These are phyloP conservation scores for Linnemannia schmuckeri DNA, from an alignment of 192 early-diverging fungal species.

Conservation along the genomic window DNA sequence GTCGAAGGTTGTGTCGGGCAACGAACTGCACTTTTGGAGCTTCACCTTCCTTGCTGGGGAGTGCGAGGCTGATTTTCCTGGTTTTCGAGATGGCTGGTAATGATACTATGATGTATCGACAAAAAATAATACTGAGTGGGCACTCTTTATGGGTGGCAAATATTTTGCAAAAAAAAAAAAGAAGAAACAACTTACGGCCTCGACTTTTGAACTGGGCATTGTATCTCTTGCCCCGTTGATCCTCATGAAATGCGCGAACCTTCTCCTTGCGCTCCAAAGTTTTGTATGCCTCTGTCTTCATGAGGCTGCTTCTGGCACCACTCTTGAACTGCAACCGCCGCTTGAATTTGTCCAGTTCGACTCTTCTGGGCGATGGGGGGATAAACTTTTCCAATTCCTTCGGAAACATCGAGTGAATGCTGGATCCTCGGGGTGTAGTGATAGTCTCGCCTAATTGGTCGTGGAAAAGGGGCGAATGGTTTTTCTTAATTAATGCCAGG, in stretches of 20 bases:
- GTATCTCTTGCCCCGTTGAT: conserved; percentile 45
- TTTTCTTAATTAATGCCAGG: not conserved
- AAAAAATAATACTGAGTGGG: not conserved
- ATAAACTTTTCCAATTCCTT: conserved; percentile 13
- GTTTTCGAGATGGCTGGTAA: conserved; percentile 48
- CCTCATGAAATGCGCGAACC: conserved; percentile 25
- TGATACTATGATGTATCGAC: conserved; percentile 14
- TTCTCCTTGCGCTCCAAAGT: conserved; percentile 32
- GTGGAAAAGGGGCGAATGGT: not conserved
- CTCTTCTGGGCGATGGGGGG: conserved; percentile 12
- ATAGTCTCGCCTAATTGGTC: conserved; percentile 25
- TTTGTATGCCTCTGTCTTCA: conserved; percentile 38
- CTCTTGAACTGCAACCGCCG: conserved; percentile 48
- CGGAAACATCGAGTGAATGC: conserved; percentile 35
- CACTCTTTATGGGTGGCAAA: not conserved
- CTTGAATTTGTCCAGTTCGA: conserved; percentile 45
- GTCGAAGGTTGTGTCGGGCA: conserved; percentile 39
- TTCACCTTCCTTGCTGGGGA: conserved; percentile 30
- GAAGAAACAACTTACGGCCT: conserved; percentile 23
- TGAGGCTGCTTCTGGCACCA: conserved; percentile 31
- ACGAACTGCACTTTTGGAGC: conserved; percentile 33
- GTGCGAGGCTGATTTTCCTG: conserved; percentile 17
- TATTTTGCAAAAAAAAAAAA: not conserved
- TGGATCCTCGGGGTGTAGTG: conserved; percentile 46
- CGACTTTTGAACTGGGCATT: conserved; percentile 42